Percentiles rank a stretch among this genome's conserved stretches.
phyloP scores from a whole-genome alignment of 768 basidiomycete species.

The Chalciporus piperatus region DNA sequence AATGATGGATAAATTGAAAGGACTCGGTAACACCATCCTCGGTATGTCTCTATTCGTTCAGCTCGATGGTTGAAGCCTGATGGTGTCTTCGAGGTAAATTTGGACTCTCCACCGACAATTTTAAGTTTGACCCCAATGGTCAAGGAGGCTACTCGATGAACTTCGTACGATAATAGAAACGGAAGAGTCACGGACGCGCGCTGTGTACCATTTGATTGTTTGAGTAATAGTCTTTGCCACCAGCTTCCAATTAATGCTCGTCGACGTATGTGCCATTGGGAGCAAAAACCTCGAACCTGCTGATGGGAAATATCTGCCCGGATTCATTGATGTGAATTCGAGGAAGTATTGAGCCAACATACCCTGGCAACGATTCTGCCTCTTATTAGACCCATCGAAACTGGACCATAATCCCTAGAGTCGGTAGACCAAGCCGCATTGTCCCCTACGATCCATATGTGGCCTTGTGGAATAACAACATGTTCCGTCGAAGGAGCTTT shows the following conservation, averaged over 20 bases:
- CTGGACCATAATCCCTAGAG: slow-evolving; percentile 90
- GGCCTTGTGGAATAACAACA: slow-evolving; percentile 76
- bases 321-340: slow-evolving; percentile 1
- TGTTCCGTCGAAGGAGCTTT: slow-evolving; percentile 67
- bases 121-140: slow-evolving; percentile 92
- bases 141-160: slow-evolving; percentile 96
- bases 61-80: neutral
- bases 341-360: slow-evolving; percentile 14
- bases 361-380: slow-evolving; percentile 69
- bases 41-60: slow-evolving; percentile 43
- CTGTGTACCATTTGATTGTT: neutral
- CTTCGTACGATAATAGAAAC: slow-evolving; percentile 51
- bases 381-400: slow-evolving; percentile 75
- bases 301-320: slow-evolving; percentile 30
- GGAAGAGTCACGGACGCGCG: neutral
- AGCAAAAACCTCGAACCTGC: slow-evolving; percentile 27
- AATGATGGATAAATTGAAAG: slow-evolving; percentile 92
- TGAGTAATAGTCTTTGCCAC: neutral
- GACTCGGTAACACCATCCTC: slow-evolving; percentile 84
- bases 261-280: slow-evolving; percentile 20
- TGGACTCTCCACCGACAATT: slow-evolving; percentile 93
- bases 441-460: slow-evolving; percentile 91
- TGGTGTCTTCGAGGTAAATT: slow-evolving; percentile 64
- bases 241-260: neutral
- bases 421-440: slow-evolving; percentile 82